phyloP scores from a whole-genome alignment of 148 eudicot genomes.

The Persicaria maculosa region DNA sequence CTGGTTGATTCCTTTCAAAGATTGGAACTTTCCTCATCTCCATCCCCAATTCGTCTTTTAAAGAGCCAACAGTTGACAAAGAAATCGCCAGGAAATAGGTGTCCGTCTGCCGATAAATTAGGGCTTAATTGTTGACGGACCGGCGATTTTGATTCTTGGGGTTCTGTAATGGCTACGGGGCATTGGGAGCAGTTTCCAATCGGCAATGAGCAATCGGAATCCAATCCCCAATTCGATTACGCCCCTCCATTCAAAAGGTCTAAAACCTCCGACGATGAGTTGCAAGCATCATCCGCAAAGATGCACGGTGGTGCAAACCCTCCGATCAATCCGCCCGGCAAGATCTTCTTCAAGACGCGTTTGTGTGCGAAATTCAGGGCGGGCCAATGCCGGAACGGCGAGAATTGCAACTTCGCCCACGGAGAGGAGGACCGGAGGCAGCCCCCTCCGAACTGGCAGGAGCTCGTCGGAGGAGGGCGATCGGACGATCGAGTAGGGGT shows the following conservation, averaged over 20 bases:
- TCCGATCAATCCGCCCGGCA: conserved; percentile 41
- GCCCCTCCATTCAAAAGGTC: conserved; percentile 42
- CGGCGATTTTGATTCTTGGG: background rate
- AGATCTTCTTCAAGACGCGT: conserved; percentile 76
- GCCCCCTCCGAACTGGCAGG: conserved; percentile 97
- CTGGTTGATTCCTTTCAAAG: background rate
- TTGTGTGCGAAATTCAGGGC: conserved; percentile 62
- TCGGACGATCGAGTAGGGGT: conserved; percentile 37
- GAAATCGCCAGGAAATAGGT: background rate
- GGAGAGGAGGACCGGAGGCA: conserved; percentile 70
- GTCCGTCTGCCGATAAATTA: background rate
- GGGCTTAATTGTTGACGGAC: background rate
- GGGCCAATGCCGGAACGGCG: conserved; percentile 72
- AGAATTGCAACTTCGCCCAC: conserved; percentile 80
- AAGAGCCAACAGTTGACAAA: background rate
- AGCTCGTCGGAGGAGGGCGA: conserved; percentile 34
- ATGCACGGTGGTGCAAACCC: conserved; percentile 26
- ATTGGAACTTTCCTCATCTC: background rate
- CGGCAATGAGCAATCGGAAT: conserved; percentile 26
- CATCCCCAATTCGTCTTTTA: background rate
- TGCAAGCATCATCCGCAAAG: conserved; percentile 17
- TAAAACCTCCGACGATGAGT: conserved; percentile 30
- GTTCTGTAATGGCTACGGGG: conserved; percentile 17
- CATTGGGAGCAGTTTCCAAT: conserved; percentile 34
- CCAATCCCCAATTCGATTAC: conserved; percentile 32